phyloP scores from a whole-genome alignment of 345 rosid species.

The Leavenworthia alabamica region DNA sequence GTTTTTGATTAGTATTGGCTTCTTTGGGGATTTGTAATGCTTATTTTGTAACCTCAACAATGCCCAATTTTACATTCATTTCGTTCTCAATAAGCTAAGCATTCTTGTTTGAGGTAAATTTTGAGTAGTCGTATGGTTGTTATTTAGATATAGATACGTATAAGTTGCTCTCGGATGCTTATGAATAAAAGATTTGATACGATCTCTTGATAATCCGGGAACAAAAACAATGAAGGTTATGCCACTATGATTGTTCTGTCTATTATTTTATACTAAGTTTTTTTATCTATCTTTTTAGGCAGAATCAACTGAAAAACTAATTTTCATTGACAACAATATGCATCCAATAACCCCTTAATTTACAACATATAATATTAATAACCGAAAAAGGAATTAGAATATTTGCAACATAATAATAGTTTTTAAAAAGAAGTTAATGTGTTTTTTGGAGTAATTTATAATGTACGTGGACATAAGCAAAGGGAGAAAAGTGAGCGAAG shows the following conservation, averaged over 20 bases:
- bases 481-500: slow-evolving; percentile 1
- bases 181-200: background rate
- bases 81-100: slow-evolving; percentile 25
- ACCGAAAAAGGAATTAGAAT: background rate
- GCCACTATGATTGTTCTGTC: background rate
- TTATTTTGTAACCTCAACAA: slow-evolving; percentile 2
- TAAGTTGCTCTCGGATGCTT: background rate
- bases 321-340: background rate
- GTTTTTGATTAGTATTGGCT: slow-evolving; percentile 2
- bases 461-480: slow-evolving; percentile 4
- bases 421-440: background rate
- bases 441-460: background rate
- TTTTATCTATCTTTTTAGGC: background rate
- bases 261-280: too few relatives aligned
- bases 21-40: slow-evolving; percentile 20
- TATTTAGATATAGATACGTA: background rate
- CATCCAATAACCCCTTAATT: background rate
- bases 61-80: slow-evolving; percentile 8
- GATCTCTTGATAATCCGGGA: background rate
- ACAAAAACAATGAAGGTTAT: background rate
- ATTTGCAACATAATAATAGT: background rate
- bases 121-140: background rate
- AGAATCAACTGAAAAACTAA: background rate
- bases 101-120: slow-evolving; percentile 1
- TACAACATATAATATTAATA: background rate